These are phyloP conservation scores for Aureobasidium sp. DNA, from an alignment of 2,329 filamentous ascomycete genomes.

Conservation along the genomic window DNA sequence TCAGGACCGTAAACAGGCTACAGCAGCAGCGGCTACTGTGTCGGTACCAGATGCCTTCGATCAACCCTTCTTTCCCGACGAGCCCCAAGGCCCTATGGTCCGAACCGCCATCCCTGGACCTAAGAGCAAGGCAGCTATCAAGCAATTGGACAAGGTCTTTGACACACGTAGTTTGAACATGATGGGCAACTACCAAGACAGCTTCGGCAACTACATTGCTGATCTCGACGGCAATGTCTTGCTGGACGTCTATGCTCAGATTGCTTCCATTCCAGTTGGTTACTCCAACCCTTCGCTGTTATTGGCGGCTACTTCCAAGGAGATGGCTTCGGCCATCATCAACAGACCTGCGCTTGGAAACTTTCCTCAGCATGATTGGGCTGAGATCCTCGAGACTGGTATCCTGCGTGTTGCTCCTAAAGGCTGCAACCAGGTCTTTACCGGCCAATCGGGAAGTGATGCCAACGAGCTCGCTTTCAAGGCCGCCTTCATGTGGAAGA, in stretches of 20 bases:
- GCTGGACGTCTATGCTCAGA: conserved; percentile 74
- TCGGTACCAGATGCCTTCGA: conserved; percentile 22
- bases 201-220: conserved; percentile 67
- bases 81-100: conserved; percentile 45
- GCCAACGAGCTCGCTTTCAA: conserved; percentile 91
- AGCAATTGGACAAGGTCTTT: conserved; percentile 66
- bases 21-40: conserved; percentile 17
- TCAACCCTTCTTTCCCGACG: conserved; percentile 48
- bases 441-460: conserved; percentile 76
- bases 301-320: conserved; percentile 59
- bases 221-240: conserved; percentile 62
- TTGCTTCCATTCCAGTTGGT: conserved; percentile 80
- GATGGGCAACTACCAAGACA: conserved; percentile 63
- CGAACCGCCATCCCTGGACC: conserved; percentile 62
- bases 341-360: conserved; percentile 82
- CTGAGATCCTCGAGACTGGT: conserved; percentile 64
- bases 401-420: conserved; percentile 72
- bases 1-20: conserved; percentile 13
- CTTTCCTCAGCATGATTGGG: conserved; percentile 78
- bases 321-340: conserved; percentile 71
- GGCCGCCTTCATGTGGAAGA: conserved; percentile 84
- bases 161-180: conserved; percentile 78
- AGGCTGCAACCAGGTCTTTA: conserved; percentile 79
- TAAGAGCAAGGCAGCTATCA: conserved; percentile 56
- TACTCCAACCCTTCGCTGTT: conserved; percentile 76